These are phyloP conservation scores for Claviceps quebecensis DNA, from an alignment of 2,329 filamentous ascomycete species.

Conservation along the genomic window DNA sequence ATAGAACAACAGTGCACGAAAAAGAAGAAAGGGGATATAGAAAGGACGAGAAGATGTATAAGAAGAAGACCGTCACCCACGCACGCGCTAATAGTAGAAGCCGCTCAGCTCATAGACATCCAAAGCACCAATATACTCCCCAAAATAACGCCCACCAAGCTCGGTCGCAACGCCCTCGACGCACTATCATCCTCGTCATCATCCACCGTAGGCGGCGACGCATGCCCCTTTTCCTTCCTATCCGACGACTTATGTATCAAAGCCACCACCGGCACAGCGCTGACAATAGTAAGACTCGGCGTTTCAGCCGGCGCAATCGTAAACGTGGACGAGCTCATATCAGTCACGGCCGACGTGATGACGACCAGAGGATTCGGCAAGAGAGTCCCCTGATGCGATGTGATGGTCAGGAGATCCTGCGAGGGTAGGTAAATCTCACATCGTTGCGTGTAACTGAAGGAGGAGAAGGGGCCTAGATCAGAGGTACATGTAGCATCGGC, in stretches of 20 bases:
- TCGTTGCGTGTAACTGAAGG: neutral
- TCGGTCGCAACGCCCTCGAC: neutral
- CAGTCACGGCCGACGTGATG: neutral
- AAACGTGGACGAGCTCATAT: neutral
- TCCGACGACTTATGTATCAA: conserved; percentile 10
- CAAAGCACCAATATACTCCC: neutral
- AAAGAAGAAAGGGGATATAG: neutral
- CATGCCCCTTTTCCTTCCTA: neutral
- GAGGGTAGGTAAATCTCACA: neutral
- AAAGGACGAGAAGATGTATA: neutral
- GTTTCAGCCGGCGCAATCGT: neutral
- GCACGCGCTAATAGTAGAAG: neutral
- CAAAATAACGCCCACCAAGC: neutral
- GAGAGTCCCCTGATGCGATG: neutral
- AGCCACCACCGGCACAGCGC: conserved; percentile 6
- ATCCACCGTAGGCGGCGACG: neutral
- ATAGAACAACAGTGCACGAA: neutral
- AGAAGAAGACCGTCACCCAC: no score
- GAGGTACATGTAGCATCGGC: conserved; percentile 6
- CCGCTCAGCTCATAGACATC: neutral
- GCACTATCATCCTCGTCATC: conserved; percentile 1
- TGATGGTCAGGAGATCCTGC: neutral
- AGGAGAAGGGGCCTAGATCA: neutral
- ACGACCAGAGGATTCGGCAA: neutral
- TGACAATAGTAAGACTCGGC: conserved; percentile 2